These are phyloP conservation scores for Diutina siamensis DNA, from an alignment of 1,139 yeast species.

Conservation along the genomic window DNA sequence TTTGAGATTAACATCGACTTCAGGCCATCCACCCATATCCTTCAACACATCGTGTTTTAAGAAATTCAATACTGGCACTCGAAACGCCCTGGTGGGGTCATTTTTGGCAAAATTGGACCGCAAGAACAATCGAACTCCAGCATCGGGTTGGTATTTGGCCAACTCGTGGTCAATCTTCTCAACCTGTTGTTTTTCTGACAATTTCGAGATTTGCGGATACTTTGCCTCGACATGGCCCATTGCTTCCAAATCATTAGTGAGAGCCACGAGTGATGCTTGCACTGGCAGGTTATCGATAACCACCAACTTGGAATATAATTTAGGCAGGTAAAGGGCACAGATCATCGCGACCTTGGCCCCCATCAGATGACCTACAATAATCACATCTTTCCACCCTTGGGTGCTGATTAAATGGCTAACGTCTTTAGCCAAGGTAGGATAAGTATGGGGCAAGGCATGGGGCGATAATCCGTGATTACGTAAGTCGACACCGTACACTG, in stretches of 20 bases:
- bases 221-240: constrained; percentile 18
- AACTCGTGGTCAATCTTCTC: constrained; percentile 12
- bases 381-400: constrained; percentile 13
- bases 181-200: not conserved
- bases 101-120: constrained; percentile 16
- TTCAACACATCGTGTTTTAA: constrained; percentile 17
- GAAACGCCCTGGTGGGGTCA: constrained; percentile 12
- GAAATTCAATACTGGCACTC: constrained; percentile 17
- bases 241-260: constrained; percentile 19
- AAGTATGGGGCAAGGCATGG: constrained; percentile 32
- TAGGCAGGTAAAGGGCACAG: constrained; percentile 27
- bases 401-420: constrained; percentile 22
- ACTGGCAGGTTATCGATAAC: constrained; percentile 41
- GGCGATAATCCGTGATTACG: constrained; percentile 44
- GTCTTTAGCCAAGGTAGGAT: constrained; percentile 32
- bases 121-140: constrained; percentile 18
- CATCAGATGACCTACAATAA: constrained; percentile 39
- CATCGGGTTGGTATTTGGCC: constrained; percentile 15
- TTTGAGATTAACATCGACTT: constrained; percentile 11
- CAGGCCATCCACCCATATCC: constrained; percentile 35
- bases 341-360: constrained; percentile 45
- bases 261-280: constrained; percentile 15
- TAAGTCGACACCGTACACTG: constrained; percentile 34
- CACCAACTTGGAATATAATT: constrained; percentile 25
- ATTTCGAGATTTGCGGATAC: not conserved